Evolutionary conservation across 805 yeast species (phyloP).

Genomic region (Cephaloascus albidus): DNA sequence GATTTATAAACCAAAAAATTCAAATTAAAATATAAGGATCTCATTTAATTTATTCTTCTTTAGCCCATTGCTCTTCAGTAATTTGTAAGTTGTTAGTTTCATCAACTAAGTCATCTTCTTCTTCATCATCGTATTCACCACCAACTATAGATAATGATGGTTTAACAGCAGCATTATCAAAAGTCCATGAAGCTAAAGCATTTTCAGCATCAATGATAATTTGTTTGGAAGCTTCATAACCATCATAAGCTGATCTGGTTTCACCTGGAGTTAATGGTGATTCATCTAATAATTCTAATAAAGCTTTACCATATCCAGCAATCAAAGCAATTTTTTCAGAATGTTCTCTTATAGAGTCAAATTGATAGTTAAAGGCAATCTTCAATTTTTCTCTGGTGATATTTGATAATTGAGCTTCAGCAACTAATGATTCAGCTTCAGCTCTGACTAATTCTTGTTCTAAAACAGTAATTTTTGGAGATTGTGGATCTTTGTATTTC

Average conservation of each 20-base stretch:
- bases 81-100: conserved; percentile 40
- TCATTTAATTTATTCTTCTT: too few relatives aligned
- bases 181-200: conserved; percentile 77
- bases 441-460: conserved; percentile 89
- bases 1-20: too few relatives aligned
- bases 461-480: conserved; percentile 69
- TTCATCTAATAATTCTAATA: conserved; percentile 75
- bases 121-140: conserved; percentile 38
- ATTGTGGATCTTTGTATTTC: conserved; percentile 79
- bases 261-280: conserved; percentile 88
- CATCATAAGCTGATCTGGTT: conserved; percentile 83
- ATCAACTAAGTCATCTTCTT: conserved; percentile 34
- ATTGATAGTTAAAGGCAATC: conserved; percentile 77
- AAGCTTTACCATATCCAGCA: conserved; percentile 85
- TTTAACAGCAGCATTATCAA: conserved; percentile 73
- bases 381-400: conserved; percentile 82
- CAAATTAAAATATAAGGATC: too few relatives aligned
- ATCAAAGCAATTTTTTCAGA: conserved; percentile 80
- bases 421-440: conserved; percentile 85
- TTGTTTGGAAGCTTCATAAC: conserved; percentile 83
- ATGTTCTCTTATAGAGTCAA: conserved; percentile 77
- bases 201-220: conserved; percentile 80
- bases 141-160: conserved; percentile 70
- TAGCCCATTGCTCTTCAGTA: conserved; percentile 46
- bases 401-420: conserved; percentile 85